Evolutionary conservation across 2,329 filamentous ascomycete genomes (phyloP), one percentile per base, ranked within the genome.

Genomic region (Pseudogymnoascus sp.): DNA sequence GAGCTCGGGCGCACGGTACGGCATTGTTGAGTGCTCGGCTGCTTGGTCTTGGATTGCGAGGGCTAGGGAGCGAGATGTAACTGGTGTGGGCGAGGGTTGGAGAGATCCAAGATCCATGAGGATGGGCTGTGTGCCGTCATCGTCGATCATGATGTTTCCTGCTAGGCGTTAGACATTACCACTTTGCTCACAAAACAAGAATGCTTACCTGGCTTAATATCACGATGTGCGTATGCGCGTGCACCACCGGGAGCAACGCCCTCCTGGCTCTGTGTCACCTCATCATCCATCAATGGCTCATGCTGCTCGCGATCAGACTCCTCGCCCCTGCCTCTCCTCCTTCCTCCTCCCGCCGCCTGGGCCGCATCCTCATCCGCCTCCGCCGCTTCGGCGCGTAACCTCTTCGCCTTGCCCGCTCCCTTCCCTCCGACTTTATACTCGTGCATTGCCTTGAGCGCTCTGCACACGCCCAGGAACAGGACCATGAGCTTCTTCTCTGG

Each of bases 101-200:
- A 99, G 81, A 64, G 92, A 97, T 67, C 95, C 95, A 23, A 99
- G 86, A 74, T 99, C 95, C 95, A 99, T 99, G 37, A 99, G 84
- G 70, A 99, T 95, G 2, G 95, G 93, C 31, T 87, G 87, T 65
- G 86, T 84, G 69, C 95, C 95, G 70, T 91, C 86, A 74, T 97
- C 93, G 68, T 90, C 89, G 69, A 99, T 96, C 95, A 99, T 99
- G 73, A 99, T 96, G 77, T 99, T 99, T 64, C 92, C 84, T 86
- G 64, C 0, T 11, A 18, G 12, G 12, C 6, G 37, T 69, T 67
- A 69, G 67, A 39, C 14, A 34, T 45, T 16, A 39, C 11, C 26
- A 18, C 62, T 1, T 29, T 21, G 14, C n/a, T 23, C 40, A 36
- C 21, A 57, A 18, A 16, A 5, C 40, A 23, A n/a, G 4, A 40